phyloP scores from a whole-genome alignment of 78 protist species.

The Bodo saltans region DNA sequence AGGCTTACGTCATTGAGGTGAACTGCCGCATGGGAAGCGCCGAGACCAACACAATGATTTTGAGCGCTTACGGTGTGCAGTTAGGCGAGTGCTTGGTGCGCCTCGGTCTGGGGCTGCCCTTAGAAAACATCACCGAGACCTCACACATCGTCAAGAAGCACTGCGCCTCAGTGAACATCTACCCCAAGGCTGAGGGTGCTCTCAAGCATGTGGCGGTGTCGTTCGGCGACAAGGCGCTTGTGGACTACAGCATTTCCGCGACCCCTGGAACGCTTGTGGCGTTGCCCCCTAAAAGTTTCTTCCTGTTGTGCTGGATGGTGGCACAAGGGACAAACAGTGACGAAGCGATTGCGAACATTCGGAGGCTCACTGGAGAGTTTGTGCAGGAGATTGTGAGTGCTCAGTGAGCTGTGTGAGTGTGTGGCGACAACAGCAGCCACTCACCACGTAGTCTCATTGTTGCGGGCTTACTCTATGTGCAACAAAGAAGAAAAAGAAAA shows the following conservation, averaged over 20 bases:
- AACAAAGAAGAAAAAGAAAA: not conserved
- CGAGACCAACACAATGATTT: not conserved
- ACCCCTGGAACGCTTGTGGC: not conserved
- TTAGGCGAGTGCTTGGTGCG: not conserved
- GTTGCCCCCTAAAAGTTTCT: not conserved
- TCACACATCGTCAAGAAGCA: too few species aligned
- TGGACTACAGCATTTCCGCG: not conserved
- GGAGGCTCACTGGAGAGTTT: not conserved
- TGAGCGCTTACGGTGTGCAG: not conserved
- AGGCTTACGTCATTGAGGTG: slow-evolving; percentile 3
- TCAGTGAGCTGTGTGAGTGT: not conserved
- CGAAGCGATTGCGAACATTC: not conserved
- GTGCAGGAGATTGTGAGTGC: not conserved
- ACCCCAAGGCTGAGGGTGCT: not conserved
- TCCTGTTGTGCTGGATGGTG: not conserved
- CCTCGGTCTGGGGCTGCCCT: not conserved
- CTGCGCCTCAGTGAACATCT: not conserved
- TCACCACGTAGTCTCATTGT: too few species aligned
- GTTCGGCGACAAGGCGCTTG: not conserved
- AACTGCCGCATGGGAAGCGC: slow-evolving; percentile 17
- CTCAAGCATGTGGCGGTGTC: not conserved
- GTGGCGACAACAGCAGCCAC: not conserved
- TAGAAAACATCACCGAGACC: not conserved
- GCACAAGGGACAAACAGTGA: not conserved
- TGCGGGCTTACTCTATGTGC: too few species aligned